Conservation (phyloP, 306 rosid genomes). For the Quercus glauca region DNA sequence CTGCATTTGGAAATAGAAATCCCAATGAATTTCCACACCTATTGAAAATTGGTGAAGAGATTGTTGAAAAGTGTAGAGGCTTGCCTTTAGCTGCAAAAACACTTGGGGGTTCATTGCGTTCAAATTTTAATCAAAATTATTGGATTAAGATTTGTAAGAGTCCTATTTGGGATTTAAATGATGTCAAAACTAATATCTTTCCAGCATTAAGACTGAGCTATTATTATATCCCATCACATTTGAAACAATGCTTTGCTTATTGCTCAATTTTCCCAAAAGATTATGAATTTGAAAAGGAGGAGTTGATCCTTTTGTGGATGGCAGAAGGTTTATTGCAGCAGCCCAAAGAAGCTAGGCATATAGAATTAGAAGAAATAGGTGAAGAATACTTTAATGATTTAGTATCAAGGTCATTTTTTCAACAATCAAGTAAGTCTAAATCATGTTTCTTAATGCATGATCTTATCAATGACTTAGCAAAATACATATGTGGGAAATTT, state of each 20-base stretch:
- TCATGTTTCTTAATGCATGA: constrained; percentile 25
- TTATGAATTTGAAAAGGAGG: not conserved
- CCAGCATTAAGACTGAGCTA: not conserved
- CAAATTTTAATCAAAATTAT: not conserved
- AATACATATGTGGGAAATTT: not conserved
- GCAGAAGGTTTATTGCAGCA: too few relatives aligned
- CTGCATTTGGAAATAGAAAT: too few relatives aligned
- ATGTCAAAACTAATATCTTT: too few relatives aligned
- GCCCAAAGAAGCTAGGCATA: too few relatives aligned
- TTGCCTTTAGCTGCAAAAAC: too few relatives aligned
- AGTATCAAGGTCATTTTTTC: constrained; percentile 28
- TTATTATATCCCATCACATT: not conserved
- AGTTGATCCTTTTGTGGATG: too few relatives aligned
- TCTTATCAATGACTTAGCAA: constrained; percentile 38
- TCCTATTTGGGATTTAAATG: too few relatives aligned
- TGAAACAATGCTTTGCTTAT: constrained; percentile 14
- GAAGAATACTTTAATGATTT: constrained; percentile 27
- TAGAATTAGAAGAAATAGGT: constrained; percentile 4
- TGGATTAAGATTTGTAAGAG: not conserved
- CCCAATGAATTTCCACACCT: too few relatives aligned
- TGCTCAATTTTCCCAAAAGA: constrained; percentile 32
- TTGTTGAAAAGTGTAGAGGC: too few relatives aligned
- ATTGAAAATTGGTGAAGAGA: too few relatives aligned
- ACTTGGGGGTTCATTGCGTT: too few relatives aligned
- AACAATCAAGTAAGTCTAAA: constrained; percentile 9